Base-by-base conservation (phyloP, 768 basidiomycete genomes). In the Pleurotus platypus region DNA sequence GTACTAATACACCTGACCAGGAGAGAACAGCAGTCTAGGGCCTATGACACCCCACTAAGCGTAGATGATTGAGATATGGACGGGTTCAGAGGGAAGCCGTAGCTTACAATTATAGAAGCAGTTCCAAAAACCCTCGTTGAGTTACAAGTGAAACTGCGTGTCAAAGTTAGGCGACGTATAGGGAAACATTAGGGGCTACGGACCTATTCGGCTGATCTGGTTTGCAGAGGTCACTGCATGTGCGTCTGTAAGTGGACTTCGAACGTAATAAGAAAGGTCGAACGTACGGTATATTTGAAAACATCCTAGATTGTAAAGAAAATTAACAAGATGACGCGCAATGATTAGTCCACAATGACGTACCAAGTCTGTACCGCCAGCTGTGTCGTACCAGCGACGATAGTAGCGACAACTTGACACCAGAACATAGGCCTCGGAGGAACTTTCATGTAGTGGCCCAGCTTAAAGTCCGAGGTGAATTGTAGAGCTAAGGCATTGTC, bases 371-470 rank as follows among this genome's bases (percentile, higher is more conserved):
- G 85, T 2, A 89, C 83, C 4, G 77, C 83, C 4, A 89, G 73
- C 63, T 88, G 87, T 9, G 82, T 81, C 5, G 86, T 88, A 37
- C 83, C 87, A 0, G 86, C 83, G 43, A 90, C 67, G 12, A 78
- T 61, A 12, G 78, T 78, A 4, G 83, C 88, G 35, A 84, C 75
- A 37, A 91, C 75, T 71, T 92, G 89, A 60, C 74, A 78, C 77
- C 79, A 78, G 66, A 88, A 88, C 80, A 87, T 86, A 0, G 82
- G 77, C 16, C 85, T 75, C 24, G 83, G 84, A 5, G 86, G 83
- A 30, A 89, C 75, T 73, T 85, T 80, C 79, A 85, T 86, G 74
- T 76, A 87, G 70, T 89, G 86, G 46, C 89, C 88, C 16, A 90
- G 78, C 69, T 90, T 90, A 68, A 90, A 85, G 67, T 90, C 89